Evolutionary conservation across 345 rosid genomes (phyloP).

Genomic region (Psidium guajava): DNA sequence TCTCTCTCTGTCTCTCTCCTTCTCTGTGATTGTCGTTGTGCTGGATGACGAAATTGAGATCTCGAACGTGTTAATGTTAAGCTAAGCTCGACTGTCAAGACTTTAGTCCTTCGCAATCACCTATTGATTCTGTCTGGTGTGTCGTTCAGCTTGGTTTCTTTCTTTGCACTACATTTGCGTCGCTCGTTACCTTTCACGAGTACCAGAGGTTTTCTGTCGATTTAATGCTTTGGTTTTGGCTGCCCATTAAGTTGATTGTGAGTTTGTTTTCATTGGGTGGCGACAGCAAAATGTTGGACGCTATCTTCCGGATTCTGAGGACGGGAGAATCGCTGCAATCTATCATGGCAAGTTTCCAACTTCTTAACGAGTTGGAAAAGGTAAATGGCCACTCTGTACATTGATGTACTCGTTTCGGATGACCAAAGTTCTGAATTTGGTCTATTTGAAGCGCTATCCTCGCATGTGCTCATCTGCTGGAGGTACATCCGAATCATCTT

Average conservation of each 20-base stretch:
- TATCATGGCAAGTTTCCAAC: constrained; percentile 57
- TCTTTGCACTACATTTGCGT: background rate
- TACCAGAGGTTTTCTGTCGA: background rate
- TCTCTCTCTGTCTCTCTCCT: background rate
- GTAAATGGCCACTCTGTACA: constrained; percentile 8
- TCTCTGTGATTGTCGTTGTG: background rate
- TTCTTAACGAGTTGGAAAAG: constrained; percentile 55
- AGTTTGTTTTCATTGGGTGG: background rate
- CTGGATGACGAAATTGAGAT: background rate
- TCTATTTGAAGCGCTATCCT: constrained; percentile 36
- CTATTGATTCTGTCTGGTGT: background rate
- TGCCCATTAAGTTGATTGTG: background rate
- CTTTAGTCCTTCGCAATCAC: background rate
- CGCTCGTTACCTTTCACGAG: background rate
- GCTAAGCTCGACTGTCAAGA: background rate
- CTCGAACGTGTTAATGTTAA: background rate
- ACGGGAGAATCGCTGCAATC: constrained; percentile 54
- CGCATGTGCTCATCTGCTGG: constrained; percentile 3
- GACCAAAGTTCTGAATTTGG: background rate
- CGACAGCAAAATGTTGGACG: constrained; percentile 64
- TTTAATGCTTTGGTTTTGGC: background rate
- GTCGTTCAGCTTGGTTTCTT: background rate
- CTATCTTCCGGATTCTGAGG: constrained; percentile 53
- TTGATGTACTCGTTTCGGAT: background rate
- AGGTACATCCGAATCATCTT: constrained; percentile 13